phyloP scores from a whole-genome alignment of 192 early-diverging fungal genomes.

The Obelidium mucronatum region DNA sequence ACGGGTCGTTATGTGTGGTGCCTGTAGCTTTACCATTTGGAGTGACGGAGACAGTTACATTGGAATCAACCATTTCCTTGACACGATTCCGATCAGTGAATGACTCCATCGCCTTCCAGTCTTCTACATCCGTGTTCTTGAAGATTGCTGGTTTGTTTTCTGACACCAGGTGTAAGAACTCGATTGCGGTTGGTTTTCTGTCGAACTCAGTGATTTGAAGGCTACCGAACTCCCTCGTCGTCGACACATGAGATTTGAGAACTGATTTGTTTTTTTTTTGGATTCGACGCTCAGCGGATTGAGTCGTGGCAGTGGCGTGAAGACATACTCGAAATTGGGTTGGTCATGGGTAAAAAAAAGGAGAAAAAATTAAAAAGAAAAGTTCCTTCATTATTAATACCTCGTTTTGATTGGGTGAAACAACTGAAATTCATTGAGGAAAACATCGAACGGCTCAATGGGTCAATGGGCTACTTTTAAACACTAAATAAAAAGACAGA shows the following conservation, averaged over 20 bases:
- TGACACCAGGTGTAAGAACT: background rate
- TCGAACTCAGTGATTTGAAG: background rate
- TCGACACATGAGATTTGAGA: background rate
- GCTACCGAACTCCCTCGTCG: background rate
- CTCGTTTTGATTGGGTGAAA: too few relatives aligned
- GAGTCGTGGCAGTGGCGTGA: too few relatives aligned
- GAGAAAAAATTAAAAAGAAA: too few relatives aligned
- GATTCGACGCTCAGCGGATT: too few relatives aligned
- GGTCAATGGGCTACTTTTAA: too few relatives aligned
- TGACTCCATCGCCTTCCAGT: background rate
- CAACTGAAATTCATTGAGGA: too few relatives aligned
- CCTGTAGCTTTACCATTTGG: background rate
- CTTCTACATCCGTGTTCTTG: background rate
- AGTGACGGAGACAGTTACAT: background rate
- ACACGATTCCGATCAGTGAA: background rate
- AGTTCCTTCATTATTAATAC: too few relatives aligned
- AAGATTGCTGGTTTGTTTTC: background rate
- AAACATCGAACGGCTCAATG: too few relatives aligned
- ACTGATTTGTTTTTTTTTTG: too few relatives aligned
- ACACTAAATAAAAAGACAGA: too few relatives aligned
- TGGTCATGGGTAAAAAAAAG: too few relatives aligned
- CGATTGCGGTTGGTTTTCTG: background rate
- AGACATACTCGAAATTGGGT: too few relatives aligned
- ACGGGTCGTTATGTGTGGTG: background rate
- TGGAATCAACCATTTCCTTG: background rate